Conservation (phyloP, 2,329 filamentous ascomycete genomes). For the Diaporthe amygdali region DNA sequence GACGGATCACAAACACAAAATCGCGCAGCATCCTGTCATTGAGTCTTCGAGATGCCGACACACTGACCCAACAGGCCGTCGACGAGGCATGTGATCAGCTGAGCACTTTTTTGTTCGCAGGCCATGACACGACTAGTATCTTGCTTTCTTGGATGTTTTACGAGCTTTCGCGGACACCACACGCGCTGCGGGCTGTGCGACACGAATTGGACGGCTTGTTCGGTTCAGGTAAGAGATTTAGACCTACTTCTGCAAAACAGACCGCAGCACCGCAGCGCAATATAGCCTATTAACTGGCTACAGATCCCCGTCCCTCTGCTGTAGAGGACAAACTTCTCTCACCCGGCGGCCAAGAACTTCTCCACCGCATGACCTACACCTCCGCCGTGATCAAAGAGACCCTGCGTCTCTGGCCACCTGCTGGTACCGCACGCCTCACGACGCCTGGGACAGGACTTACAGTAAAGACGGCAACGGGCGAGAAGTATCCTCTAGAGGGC, state of each 20-base stretch:
- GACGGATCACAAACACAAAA: neutral
- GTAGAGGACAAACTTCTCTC: constrained; percentile 25
- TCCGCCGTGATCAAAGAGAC: constrained; percentile 39
- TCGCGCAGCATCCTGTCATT: constrained; percentile 30
- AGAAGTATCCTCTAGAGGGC: constrained; percentile 32
- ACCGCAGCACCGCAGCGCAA: too few relatives aligned
- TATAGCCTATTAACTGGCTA: too few relatives aligned
- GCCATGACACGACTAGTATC: constrained; percentile 39
- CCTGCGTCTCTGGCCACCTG: constrained; percentile 35
- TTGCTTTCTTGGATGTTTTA: constrained; percentile 35
- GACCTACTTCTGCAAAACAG: too few relatives aligned
- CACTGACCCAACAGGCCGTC: constrained; percentile 29
- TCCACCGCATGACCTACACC: constrained; percentile 34
- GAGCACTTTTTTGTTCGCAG: constrained; percentile 38
- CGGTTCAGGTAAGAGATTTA: constrained; percentile 28
- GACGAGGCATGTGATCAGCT: constrained; percentile 35
- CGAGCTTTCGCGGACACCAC: constrained; percentile 33
- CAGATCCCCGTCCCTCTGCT: constrained; percentile 23
- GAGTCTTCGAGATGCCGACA: constrained; percentile 29
- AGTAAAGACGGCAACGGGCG: constrained; percentile 28
- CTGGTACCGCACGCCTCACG: constrained; percentile 29
- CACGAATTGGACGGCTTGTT: constrained; percentile 35
- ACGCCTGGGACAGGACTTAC: constrained; percentile 30
- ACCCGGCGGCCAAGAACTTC: constrained; percentile 28
- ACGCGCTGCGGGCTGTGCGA: constrained; percentile 29